Conservation (phyloP, 164 flowering plant genomes). For the Berberis vulgaris region DNA sequence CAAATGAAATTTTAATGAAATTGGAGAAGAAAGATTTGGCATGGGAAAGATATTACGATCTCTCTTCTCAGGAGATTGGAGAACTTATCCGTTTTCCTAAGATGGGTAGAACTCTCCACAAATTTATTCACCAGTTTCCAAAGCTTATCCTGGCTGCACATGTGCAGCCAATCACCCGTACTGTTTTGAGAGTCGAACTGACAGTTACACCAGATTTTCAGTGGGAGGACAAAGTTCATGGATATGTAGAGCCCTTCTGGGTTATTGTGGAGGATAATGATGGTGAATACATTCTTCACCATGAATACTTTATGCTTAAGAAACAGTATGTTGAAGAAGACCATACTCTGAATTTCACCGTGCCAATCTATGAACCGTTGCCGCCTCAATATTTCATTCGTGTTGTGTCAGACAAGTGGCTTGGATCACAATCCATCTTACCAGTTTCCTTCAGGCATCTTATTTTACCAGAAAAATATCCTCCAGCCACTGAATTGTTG, state of each 20-base stretch:
- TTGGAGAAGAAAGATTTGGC: constrained; percentile 94
- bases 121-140: constrained; percentile 86
- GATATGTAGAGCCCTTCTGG: constrained; percentile 95
- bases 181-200: constrained; percentile 87
- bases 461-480: constrained; percentile 88
- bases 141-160: constrained; percentile 90
- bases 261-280: constrained; percentile 94
- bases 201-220: constrained; percentile 89
- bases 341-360: constrained; percentile 79
- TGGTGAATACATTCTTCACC: constrained; percentile 88
- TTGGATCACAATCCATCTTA: constrained; percentile 78
- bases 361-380: constrained; percentile 84
- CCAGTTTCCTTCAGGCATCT: constrained; percentile 95
- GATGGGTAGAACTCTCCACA: constrained; percentile 81
- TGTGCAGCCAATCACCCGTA: constrained; percentile 94
- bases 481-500: constrained; percentile 92
- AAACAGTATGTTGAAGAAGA: constrained; percentile 92
- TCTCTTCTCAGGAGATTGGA: constrained; percentile 78
- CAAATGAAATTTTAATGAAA: constrained; percentile 70
- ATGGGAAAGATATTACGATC: constrained; percentile 95
- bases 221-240: constrained; percentile 97
- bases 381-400: constrained; percentile 95
- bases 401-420: constrained; percentile 94
- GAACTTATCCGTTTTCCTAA: constrained; percentile 75
- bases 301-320: constrained; percentile 89